Conservation (phyloP, 2,329 filamentous ascomycete genomes). For the Pseudophaeomoniella oleicola region DNA sequence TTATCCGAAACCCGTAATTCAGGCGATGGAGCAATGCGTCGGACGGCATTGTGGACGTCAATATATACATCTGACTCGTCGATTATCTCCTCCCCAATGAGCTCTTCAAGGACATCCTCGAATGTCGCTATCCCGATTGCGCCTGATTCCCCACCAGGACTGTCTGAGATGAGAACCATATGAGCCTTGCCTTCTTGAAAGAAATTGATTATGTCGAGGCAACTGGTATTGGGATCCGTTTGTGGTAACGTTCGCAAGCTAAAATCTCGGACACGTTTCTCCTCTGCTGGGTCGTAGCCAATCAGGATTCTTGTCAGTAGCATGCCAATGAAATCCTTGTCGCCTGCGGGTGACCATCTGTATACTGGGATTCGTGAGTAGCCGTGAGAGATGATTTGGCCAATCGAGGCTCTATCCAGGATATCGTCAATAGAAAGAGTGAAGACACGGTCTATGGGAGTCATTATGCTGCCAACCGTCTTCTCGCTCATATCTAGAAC, state of each 20-base stretch:
- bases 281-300: conserved; percentile 93
- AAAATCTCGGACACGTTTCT: conserved; percentile 75
- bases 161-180: conserved; percentile 91
- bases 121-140: conserved; percentile 88
- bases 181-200: conserved; percentile 99
- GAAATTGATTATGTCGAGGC: conserved; percentile 96
- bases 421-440: conserved; percentile 92
- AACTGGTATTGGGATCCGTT: conserved; percentile 87
- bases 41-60: conserved; percentile 94
- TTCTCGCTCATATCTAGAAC: conserved; percentile 95
- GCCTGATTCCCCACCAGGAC: conserved; percentile 78
- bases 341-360: conserved; percentile 55
- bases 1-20: too few species aligned
- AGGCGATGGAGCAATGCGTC: conserved; percentile 72
- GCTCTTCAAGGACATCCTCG: conserved; percentile 95
- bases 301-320: conserved; percentile 96
- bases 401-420: conserved; percentile 86
- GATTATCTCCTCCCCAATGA: conserved; percentile 98
- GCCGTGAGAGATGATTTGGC: conserved; percentile 78
- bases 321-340: conserved; percentile 89
- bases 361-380: conserved; percentile 96
- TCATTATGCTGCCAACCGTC: conserved; percentile 91
- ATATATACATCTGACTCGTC: conserved; percentile 98
- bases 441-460: conserved; percentile 93
- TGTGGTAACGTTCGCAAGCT: conserved; percentile 87